Conservation (phyloP, 305 asterid genomes). For the Fraxinus platypoda region DNA sequence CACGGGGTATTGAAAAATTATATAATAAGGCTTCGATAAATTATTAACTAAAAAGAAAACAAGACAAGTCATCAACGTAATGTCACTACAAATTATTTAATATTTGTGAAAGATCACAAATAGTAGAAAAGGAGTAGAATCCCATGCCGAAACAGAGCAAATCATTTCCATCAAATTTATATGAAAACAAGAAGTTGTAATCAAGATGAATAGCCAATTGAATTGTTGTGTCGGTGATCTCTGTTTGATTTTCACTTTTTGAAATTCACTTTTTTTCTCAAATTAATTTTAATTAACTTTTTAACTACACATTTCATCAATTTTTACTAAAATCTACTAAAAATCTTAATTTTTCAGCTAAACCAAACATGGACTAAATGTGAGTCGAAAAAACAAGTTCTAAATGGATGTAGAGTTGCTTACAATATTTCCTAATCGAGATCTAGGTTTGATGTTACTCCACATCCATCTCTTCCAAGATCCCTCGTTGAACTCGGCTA, state of each 20-base stretch:
- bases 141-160: not conserved
- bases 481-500: not conserved
- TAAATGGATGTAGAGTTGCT: not conserved
- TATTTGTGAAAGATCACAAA: not conserved
- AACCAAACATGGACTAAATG: not conserved
- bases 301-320: not conserved
- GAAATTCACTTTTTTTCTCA: not conserved
- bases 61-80: not conserved
- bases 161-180: not conserved
- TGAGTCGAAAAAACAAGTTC: not conserved
- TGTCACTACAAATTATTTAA: not conserved
- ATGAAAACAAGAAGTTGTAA: not conserved
- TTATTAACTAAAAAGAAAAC: not conserved
- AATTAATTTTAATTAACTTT: not conserved
- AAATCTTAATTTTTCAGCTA: too few species aligned
- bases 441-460: not conserved
- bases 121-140: not conserved
- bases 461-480: not conserved
- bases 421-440: not conserved
- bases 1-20: not conserved
- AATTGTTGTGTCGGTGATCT: not conserved
- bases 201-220: not conserved
- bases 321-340: not conserved
- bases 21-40: not conserved
- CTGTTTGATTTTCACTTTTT: not conserved